Evolutionary conservation across 192 early-diverging fungal genomes (phyloP), one percentile per base, ranked within the genome.

Genomic region (Dimargaris cristalligena): DNA sequence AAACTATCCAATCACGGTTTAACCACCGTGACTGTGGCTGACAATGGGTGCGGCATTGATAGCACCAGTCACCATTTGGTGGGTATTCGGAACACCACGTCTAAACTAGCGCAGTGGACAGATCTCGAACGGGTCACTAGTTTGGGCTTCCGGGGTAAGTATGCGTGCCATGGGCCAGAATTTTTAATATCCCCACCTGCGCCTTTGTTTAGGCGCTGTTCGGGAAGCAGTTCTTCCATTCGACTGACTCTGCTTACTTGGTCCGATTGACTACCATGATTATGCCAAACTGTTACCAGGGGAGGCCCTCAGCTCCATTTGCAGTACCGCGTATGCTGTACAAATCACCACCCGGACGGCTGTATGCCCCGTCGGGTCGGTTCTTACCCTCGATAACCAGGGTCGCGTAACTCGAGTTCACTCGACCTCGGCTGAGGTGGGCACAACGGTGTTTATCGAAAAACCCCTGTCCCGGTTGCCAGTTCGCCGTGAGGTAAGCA

Each of bases 51-150:
- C 25, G 95, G 95, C 2, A 88, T 98, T 58, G 51, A 67, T 18
- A 60, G 63, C 8, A 63, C 63, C 11, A 80, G 89, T 64, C 80
- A 80, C 57, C 73, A 71, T 29, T 64, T 71, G 1, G 62, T 97
- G 32, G 90, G 89, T 74, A 65, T 88, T n/a, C 90, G 90, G 54
- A 83, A 91, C 57, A 80, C 81, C 71, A 95, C 90, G 1, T 92
- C 89, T 44, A 98, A 96, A 64, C 74, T 96, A 25, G 59, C 57
- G 10, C 60, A 58, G 0, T 96, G 91, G 63, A 78, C 80, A 30
- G 92, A 94, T 65, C 63, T 94, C 38, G 77, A 76, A 16, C 22
- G 60, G 0, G 80, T 92, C 22, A 23, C 49, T 1, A 84, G 90
- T 14, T 95, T 94, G 76, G 95, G 95, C 2, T 98, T 98, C 65